A percentile compares a stretch with the other conserved stretches of the same genome.
These are phyloP conservation scores for Zopfochytrium polystomum DNA, from an alignment of 371 early-diverging fungal species.

Conservation along the genomic window DNA sequence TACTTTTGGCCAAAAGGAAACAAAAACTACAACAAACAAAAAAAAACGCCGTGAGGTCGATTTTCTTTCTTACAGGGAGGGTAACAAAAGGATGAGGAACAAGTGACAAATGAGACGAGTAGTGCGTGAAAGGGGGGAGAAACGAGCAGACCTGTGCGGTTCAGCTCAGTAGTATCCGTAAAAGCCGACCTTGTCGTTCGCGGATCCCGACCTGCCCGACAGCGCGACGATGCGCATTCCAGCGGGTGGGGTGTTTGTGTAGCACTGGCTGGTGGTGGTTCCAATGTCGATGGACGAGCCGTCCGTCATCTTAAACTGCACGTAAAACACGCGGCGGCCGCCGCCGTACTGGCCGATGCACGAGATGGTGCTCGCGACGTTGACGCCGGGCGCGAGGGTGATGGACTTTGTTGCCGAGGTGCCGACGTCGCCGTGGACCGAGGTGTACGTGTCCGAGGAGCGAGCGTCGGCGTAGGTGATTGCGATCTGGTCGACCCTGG, in stretches of 20 bases:
- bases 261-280: conserved; percentile 5
- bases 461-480: conserved; percentile 8
- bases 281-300: conserved; percentile 3
- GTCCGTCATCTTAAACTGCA: conserved; percentile 9
- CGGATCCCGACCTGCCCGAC: conserved; percentile 6
- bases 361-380: neutral
- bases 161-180: conserved; percentile 6
- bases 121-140: neutral
- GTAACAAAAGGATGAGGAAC: neutral
- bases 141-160: too few species aligned
- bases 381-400: conserved; percentile 6
- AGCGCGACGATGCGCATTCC: conserved; percentile 9
- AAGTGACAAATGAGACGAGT: neutral
- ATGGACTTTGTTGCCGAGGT: conserved; percentile 1
- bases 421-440: conserved; percentile 2
- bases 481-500: conserved; percentile 14
- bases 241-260: conserved; percentile 10
- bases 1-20: neutral
- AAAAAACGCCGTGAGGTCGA: neutral
- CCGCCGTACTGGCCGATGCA: conserved; percentile 12
- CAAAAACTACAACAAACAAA: neutral
- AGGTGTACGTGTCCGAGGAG: conserved; percentile 5
- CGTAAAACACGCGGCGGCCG: conserved; percentile 11
- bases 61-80: neutral
- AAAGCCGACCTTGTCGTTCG: conserved; percentile 9